phyloP scores from a whole-genome alignment of 1,284 basidiomycete genomes.

The Caloboletus firmus region DNA sequence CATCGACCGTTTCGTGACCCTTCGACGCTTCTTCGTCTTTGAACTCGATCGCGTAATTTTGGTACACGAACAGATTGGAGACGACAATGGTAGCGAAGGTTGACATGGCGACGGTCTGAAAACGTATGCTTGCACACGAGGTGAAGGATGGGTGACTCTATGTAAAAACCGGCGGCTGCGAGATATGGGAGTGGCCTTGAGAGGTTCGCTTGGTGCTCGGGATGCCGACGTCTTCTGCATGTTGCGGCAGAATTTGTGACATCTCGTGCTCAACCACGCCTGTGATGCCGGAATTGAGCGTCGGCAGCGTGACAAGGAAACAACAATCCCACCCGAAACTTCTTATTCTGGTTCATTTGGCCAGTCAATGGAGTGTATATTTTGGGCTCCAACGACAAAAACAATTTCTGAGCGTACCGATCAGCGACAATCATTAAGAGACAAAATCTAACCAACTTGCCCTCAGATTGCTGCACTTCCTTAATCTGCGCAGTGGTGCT shows the following conservation, averaged over 20 bases:
- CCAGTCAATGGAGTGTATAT: neutral
- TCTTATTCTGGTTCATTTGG: slow-evolving; percentile 4
- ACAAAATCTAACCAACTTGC: neutral
- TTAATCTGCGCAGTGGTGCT: neutral
- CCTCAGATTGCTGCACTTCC: neutral
- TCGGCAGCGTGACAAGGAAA: neutral
- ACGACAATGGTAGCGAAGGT: neutral
- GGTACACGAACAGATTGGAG: slow-evolving; percentile 20
- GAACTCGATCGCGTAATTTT: slow-evolving; percentile 19
- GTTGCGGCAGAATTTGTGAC: neutral
- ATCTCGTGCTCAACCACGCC: slow-evolving; percentile 5
- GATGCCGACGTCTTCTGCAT: neutral
- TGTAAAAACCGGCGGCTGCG: slow-evolving; percentile 5
- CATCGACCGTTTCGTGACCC: slow-evolving; percentile 7
- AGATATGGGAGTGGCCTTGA: neutral
- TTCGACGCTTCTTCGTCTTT: slow-evolving; percentile 6
- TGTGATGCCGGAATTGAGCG: slow-evolving; percentile 2
- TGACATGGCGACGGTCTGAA: neutral
- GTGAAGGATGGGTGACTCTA: slow-evolving; percentile 1
- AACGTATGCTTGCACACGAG: neutral
- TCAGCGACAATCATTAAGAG: slow-evolving; percentile 1
- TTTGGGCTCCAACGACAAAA: neutral
- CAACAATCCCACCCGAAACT: slow-evolving; percentile 10
- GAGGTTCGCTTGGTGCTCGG: neutral
- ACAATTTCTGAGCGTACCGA: slow-evolving; percentile 5